Evolutionary conservation across 192 early-diverging fungal genomes (phyloP).

Genomic region (Spizellomyces punctatus): DNA sequence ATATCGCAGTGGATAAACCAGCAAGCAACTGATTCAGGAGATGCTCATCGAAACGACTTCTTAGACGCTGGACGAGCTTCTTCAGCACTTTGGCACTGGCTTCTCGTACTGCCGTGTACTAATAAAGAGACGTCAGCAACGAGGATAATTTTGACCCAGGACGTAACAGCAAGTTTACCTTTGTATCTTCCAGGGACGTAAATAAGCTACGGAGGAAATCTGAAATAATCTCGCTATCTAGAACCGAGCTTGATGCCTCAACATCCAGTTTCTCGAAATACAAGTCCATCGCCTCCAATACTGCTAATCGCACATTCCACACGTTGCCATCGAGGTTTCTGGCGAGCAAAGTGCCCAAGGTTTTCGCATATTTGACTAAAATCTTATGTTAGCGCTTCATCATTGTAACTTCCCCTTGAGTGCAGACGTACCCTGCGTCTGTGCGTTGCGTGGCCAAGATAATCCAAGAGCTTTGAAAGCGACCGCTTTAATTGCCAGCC

Average conservation of each 20-base stretch:
- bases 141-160: not conserved
- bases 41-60: not conserved
- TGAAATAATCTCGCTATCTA: not conserved
- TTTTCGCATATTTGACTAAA: conserved; percentile 45
- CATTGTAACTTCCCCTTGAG: conserved; percentile 15
- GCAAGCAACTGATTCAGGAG: not conserved
- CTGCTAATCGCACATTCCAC: conserved; percentile 81
- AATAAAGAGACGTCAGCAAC: not conserved
- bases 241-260: not conserved
- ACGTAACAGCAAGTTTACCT: conserved; percentile 21
- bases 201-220: conserved; percentile 11
- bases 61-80: conserved; percentile 11
- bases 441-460: conserved; percentile 50
- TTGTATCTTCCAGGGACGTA: conserved; percentile 27
- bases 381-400: conserved; percentile 7
- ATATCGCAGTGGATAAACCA: not conserved
- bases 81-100: conserved; percentile 21
- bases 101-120: conserved; percentile 48
- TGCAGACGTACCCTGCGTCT: conserved; percentile 54
- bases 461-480: conserved; percentile 66
- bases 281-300: conserved; percentile 66
- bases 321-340: conserved; percentile 64
- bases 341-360: conserved; percentile 49
- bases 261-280: conserved; percentile 50
- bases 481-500: conserved; percentile 66